Evolutionary conservation across 805 yeast genomes (phyloP), one percentile per base, ranked within the genome.

Genomic region (Wickerhamomyces hampshirensis): DNA sequence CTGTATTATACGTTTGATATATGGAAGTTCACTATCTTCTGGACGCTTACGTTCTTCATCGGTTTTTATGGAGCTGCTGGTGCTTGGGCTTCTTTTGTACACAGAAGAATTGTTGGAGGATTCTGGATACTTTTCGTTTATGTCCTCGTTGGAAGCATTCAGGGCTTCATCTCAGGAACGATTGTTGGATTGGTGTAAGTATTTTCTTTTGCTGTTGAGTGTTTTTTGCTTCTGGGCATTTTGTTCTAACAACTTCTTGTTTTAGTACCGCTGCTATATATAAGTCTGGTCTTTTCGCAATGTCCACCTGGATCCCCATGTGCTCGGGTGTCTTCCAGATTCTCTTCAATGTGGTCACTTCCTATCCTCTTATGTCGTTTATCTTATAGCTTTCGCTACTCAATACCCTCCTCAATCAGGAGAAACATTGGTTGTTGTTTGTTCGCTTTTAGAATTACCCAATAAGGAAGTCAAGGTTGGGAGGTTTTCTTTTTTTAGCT

Each of bases 251-350:
- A 44, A 26, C 48, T 29, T 16, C 31, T 7, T 11, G 19, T 6
- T 13, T 15, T 30, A 44, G 46, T 4, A 33, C 36, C n/a, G 33
- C 80, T 24, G 84, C 87, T 2, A 72, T 88, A 6, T 89, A 89
- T 61, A 67, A 71, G 37, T 78, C 95, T 0, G 95, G 95, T 0
- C 69, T 82, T 17, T 77, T 91, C 50, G 73, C 83, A 16, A 85
- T 93, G 94, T 81, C 94, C 10, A 85, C 97, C 0, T 91, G 98
- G 98, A 77, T 91, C 6, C 98, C 98, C 0, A 71, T 91, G 46
- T 73, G 83, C 37, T 85, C 89, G 77, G 94, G 79, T 0, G 59
- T 83, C 3, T 72, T 83, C 5, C 79, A 77, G 47, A 68, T 84
- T 5, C 53, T 87, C 29, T 84, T 74, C 57, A 76, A 83, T 53